A percentile compares a stretch with the other conserved stretches of the same genome.
These are phyloP conservation scores for Dimocarpus longan DNA, from an alignment of 345 rosid genomes.

Conservation along the genomic window DNA sequence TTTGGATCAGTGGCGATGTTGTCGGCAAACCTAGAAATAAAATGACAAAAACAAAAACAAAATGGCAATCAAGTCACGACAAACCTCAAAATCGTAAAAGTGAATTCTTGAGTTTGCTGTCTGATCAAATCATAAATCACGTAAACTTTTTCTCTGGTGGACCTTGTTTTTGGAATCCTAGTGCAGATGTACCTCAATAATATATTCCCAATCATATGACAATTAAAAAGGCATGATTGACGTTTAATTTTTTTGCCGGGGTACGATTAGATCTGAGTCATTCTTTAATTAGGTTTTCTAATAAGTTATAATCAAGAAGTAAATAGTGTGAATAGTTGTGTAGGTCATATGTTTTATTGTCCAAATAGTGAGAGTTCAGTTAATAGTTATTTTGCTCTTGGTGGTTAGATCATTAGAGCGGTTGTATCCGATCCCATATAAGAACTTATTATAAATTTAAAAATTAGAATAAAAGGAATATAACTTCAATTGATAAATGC, in stretches of 20 bases:
- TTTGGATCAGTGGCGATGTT: not conserved
- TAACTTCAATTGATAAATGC: no score
- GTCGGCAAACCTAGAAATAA: not conserved
- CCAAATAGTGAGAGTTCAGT: no score
- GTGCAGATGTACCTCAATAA: conserved; percentile 31
- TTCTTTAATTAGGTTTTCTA: no score
- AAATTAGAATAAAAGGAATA: no score
- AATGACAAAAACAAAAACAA: not conserved
- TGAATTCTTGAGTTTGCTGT: not conserved
- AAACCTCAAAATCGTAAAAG: not conserved
- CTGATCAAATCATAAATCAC: not conserved
- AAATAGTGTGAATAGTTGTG: not conserved
- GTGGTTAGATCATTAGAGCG: no score
- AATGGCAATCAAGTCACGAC: not conserved
- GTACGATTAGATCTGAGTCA: not conserved
- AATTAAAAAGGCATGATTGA: not conserved
- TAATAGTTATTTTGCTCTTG: no score
- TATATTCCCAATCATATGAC: not conserved
- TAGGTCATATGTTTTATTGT: no score
- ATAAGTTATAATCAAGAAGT: no score
- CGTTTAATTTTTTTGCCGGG: not conserved
- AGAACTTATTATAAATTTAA: no score
- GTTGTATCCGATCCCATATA: no score
- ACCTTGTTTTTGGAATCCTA: not conserved
- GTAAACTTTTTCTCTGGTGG: not conserved